Conservation (phyloP, 805 yeast species). For the Cyberlindnera americana region DNA sequence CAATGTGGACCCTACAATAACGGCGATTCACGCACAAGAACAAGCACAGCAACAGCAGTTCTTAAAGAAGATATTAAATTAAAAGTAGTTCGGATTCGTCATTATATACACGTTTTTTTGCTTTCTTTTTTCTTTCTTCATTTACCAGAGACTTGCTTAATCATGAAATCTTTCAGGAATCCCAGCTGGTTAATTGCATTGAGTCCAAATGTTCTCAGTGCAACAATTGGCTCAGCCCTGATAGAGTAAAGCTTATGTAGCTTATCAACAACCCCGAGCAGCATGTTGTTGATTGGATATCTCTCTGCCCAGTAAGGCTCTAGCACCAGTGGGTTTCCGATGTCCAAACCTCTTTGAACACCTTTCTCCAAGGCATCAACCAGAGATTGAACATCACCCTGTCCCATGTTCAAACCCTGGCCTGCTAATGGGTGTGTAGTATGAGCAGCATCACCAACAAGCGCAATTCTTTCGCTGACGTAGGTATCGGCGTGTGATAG, state of each 20-base stretch:
- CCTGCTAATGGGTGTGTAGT: constrained; percentile 97
- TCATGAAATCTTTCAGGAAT: constrained; percentile 66
- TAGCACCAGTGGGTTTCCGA: constrained; percentile 74
- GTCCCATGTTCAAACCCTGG: constrained; percentile 98
- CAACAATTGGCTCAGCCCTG: constrained; percentile 69
- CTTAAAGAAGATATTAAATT: constrained; percentile 5
- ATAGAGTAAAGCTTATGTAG: constrained; percentile 82
- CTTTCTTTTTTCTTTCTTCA: constrained; percentile 1
- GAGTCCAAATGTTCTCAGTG: constrained; percentile 72
- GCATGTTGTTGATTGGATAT: constrained; percentile 72
- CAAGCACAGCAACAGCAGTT: constrained; percentile 5
- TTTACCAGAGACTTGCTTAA: constrained; percentile 48
- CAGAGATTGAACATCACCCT: constrained; percentile 77
- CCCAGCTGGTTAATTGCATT: constrained; percentile 60
- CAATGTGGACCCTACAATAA: constrained; percentile 3
- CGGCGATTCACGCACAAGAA: constrained; percentile 2
- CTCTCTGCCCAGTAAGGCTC: constrained; percentile 87
- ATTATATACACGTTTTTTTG: background rate
- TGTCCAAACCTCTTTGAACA: constrained; percentile 74
- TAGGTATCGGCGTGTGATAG: constrained; percentile 90
- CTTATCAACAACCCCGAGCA: constrained; percentile 88
- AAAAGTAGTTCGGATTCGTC: too few species aligned
- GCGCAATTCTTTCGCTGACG: constrained; percentile 76
- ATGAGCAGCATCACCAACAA: constrained; percentile 98
- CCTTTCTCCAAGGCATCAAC: constrained; percentile 69